phyloP scores from a whole-genome alignment of 768 basidiomycete genomes.

The Porphyrellus cyaneotinctus region DNA sequence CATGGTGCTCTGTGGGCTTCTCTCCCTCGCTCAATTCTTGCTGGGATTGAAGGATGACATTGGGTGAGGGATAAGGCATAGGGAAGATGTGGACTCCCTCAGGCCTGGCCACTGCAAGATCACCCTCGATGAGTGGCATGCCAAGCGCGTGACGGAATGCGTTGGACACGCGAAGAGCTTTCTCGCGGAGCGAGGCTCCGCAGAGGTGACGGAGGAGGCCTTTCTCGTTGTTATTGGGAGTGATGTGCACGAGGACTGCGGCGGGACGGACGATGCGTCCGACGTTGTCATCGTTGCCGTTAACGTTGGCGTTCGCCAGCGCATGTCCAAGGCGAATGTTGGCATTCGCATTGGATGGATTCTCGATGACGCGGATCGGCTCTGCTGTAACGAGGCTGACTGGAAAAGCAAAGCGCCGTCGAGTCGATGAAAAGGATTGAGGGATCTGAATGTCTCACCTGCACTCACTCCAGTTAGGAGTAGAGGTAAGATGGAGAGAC shows the following conservation, averaged over 20 bases:
- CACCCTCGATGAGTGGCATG: slow-evolving; percentile 42
- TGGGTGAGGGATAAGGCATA: slow-evolving; percentile 10
- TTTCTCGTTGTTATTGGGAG: slow-evolving; percentile 9
- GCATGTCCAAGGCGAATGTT: slow-evolving; percentile 39
- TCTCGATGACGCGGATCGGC: slow-evolving; percentile 47
- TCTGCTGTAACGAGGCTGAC: slow-evolving; percentile 41
- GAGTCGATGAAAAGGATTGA: not conserved
- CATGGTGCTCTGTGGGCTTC: slow-evolving; percentile 11
- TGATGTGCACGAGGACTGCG: slow-evolving; percentile 4
- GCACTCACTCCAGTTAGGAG: slow-evolving; percentile 36
- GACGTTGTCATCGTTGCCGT: slow-evolving; percentile 25
- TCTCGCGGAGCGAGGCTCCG: slow-evolving; percentile 40
- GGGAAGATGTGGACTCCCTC: slow-evolving; percentile 30
- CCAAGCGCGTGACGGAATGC: slow-evolving; percentile 54
- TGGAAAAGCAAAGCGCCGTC: slow-evolving; percentile 6
- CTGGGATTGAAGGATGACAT: not conserved
- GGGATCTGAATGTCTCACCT: slow-evolving; percentile 20
- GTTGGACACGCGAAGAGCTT: slow-evolving; percentile 51
- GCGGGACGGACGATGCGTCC: slow-evolving; percentile 18
- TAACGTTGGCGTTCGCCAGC: slow-evolving; percentile 31
- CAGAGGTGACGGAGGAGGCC: slow-evolving; percentile 27
- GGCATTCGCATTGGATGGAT: slow-evolving; percentile 27
- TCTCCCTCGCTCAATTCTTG: slow-evolving; percentile 6
- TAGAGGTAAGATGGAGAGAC: slow-evolving; percentile 34
- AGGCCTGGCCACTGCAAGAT: slow-evolving; percentile 4